Percentiles rank a stretch among this genome's conserved stretches.
phyloP scores from a whole-genome alignment of 1,284 basidiomycete species.

The Cutaneotrichosporon daszewskae region DNA sequence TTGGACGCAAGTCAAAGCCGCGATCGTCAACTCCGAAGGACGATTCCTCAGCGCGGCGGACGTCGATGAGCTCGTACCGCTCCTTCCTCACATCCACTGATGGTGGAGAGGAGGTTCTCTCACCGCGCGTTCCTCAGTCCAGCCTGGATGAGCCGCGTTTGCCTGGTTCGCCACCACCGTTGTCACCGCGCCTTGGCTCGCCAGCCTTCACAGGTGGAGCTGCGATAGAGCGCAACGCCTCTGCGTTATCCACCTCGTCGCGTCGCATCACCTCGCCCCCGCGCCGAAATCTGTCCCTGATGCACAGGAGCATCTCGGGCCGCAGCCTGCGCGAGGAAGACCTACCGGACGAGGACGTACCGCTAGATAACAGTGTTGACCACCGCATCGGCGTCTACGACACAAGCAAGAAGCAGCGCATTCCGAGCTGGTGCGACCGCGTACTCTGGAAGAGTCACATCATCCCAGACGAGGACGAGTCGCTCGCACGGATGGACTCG shows the following conservation, averaged over 20 bases:
- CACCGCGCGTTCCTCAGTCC: no score
- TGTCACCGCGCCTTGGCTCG: no score
- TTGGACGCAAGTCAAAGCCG: slow-evolving; percentile 7
- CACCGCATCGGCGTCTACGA: slow-evolving; percentile 49
- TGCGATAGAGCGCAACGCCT: no score
- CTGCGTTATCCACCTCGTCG: background rate
- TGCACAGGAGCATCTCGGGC: slow-evolving; percentile 34
- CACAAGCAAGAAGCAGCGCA: slow-evolving; percentile 51
- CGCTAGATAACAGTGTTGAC: slow-evolving; percentile 32
- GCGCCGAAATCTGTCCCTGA: slow-evolving; percentile 5
- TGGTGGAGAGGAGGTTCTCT: no score
- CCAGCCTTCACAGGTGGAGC: no score
- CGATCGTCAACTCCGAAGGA: background rate
- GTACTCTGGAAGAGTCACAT: slow-evolving; percentile 47
- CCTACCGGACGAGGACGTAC: slow-evolving; percentile 19
- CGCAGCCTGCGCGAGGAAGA: slow-evolving; percentile 6
- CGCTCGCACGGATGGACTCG: background rate
- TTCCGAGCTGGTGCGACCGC: slow-evolving; percentile 51
- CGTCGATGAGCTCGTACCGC: slow-evolving; percentile 23
- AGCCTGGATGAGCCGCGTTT: no score
- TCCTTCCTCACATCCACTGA: slow-evolving; percentile 8
- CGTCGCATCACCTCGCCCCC: background rate
- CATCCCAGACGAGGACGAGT: slow-evolving; percentile 24
- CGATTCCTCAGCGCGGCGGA: slow-evolving; percentile 13
- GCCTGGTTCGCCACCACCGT: no score